phyloP scores from a whole-genome alignment of 371 early-diverging fungal species.

The Syncephalastrum sp. region DNA sequence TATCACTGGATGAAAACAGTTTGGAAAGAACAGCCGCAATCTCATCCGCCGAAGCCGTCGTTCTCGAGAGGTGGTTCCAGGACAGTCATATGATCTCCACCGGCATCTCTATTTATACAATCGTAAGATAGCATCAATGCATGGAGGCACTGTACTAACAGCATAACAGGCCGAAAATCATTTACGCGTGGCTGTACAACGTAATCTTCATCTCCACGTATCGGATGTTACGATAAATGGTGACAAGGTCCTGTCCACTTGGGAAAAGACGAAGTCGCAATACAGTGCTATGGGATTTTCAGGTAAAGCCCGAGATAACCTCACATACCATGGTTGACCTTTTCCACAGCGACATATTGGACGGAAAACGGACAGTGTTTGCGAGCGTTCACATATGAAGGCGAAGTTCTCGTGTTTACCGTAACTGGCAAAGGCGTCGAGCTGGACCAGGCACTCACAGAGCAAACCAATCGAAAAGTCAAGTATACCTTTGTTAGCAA shows the following conservation, averaged over 20 bases:
- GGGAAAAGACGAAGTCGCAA: neutral
- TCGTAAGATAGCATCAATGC: too few relatives aligned
- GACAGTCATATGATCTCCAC: too few relatives aligned
- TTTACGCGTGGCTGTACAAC: too few relatives aligned
- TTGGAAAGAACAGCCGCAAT: conserved; percentile 1
- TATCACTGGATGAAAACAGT: neutral
- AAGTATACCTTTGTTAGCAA: conserved; percentile 6
- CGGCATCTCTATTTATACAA: too few relatives aligned
- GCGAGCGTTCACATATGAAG: conserved; percentile 8
- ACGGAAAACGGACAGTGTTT: conserved; percentile 2
- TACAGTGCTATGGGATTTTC: conserved; percentile 3
- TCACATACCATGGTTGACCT: neutral
- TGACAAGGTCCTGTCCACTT: neutral
- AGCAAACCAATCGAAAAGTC: neutral
- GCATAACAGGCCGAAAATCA: too few relatives aligned
- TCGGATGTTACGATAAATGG: neutral
- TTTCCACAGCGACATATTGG: conserved; percentile 4
- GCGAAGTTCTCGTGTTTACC: neutral
- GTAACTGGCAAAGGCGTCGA: neutral
- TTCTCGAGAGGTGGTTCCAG: neutral
- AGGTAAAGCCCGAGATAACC: neutral
- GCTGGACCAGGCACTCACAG: neutral
- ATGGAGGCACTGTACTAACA: too few relatives aligned
- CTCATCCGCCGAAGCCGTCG: neutral
- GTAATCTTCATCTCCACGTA: too few relatives aligned